Percentiles rank a stretch among this genome's conserved stretches.
Conservation (phyloP, 805 yeast genomes). For the Saturnispora quitensis region DNA sequence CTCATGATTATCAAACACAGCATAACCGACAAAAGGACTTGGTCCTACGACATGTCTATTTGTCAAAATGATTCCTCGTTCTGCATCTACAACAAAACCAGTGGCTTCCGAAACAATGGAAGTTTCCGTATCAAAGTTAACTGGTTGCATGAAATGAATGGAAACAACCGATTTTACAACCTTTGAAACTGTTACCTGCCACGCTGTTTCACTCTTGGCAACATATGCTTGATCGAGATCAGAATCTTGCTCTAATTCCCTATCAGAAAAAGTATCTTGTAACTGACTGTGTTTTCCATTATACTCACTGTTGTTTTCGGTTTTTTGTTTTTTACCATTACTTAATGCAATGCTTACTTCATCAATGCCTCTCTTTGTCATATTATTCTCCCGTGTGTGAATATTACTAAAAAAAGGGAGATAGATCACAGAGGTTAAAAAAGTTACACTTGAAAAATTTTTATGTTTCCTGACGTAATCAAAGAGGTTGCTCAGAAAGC, state of each 20-base stretch:
- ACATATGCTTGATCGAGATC: constrained; percentile 7
- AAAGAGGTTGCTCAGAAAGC: not conserved
- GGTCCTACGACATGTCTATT: constrained; percentile 95
- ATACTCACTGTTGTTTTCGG: not conserved
- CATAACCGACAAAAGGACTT: constrained; percentile 88
- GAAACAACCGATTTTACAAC: constrained; percentile 86
- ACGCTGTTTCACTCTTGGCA: constrained; percentile 29
- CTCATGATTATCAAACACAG: constrained; percentile 89
- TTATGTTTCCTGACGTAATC: not conserved
- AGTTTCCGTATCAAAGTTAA: constrained; percentile 76
- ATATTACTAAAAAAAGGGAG: not conserved
- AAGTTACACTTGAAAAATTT: not conserved
- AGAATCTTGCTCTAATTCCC: not conserved
- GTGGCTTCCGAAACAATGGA: constrained; percentile 86
- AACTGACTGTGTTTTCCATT: not conserved
- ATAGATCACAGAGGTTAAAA: not conserved
- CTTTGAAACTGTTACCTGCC: constrained; percentile 75
- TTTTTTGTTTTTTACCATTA: constrained; percentile 1
- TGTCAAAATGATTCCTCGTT: constrained; percentile 74
- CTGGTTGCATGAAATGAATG: constrained; percentile 80
- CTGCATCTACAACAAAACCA: constrained; percentile 85
- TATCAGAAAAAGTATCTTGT: not conserved
- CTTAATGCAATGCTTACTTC: not conserved
- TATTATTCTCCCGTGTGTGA: not conserved
- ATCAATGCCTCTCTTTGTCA: constrained; percentile 3